A percentile compares a stretch with the other conserved stretches of the same genome.
Conservation (phyloP, 805 yeast genomes). For the Metschnikowia continentalis region DNA sequence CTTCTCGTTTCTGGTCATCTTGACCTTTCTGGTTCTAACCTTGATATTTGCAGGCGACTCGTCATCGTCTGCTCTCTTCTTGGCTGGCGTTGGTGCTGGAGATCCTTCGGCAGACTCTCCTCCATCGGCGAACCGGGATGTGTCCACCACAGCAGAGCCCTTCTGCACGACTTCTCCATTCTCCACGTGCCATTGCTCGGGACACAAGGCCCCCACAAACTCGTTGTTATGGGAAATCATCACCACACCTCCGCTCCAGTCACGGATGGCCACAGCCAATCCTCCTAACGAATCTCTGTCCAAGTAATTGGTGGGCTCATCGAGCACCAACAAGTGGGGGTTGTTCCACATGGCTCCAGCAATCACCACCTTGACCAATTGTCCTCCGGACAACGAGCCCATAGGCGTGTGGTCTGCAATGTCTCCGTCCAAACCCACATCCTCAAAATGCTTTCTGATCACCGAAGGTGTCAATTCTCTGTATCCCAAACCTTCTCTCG, state of each 20-base stretch:
- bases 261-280: constrained; percentile 93
- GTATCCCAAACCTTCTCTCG: constrained; percentile 47
- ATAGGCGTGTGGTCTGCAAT: constrained; percentile 97
- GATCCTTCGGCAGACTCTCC: constrained; percentile 48
- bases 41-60: constrained; percentile 96
- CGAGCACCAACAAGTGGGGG: constrained; percentile 92
- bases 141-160: constrained; percentile 73
- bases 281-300: constrained; percentile 99
- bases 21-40: constrained; percentile 90
- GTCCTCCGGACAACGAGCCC: constrained; percentile 97
- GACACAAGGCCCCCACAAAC: constrained; percentile 95
- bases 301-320: constrained; percentile 97
- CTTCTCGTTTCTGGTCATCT: constrained; percentile 95
- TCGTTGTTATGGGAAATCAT: constrained; percentile 98
- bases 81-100: constrained; percentile 28
- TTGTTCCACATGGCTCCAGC: constrained; percentile 99
- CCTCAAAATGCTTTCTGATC: constrained; percentile 94
- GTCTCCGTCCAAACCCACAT: constrained; percentile 95
- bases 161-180: constrained; percentile 84
- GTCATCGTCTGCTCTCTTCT: constrained; percentile 58
- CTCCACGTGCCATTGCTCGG: constrained; percentile 97
- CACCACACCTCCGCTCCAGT: constrained; percentile 97
- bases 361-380: constrained; percentile 94
- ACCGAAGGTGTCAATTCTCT: constrained; percentile 77
- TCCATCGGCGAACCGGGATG: constrained; percentile 77